Evolutionary conservation across 169 alveolate species (phyloP), one percentile per base, ranked within the genome.

Genomic region (Babesia bigemina): DNA sequence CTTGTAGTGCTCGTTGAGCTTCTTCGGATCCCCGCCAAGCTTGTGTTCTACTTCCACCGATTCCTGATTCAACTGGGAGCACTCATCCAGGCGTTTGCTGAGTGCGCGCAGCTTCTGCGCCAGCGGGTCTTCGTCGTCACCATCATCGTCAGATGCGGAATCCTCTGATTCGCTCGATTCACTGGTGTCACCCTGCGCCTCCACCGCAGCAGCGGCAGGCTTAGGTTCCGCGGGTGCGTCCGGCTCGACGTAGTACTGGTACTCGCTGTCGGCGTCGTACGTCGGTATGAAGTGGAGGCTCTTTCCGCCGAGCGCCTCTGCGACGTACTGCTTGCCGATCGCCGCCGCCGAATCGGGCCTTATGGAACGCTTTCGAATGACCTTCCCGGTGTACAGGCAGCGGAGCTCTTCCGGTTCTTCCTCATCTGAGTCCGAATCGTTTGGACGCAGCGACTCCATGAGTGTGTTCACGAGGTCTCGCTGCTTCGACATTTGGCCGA

Each of bases 391-490:
- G 48, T 73, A 63, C 6, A 59, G 42, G 63, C 86, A 75, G 26
- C 75, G 62, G 22, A 58, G 12, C 66, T 36, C 63, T 0, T 22
- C 63, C 19, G 47, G 59, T 21, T 62, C 79, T 13, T 57, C 82
- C 14, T 73, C 88, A 52, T 44, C 78, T 24, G 58, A 14, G 21
- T 73, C 82, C 17, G 49, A 63, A 22, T 65, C 84, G 17, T 59
- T 57, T 16, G 56, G 74, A 13, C 65, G 78, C 56, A 63, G 55
- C 26, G 62, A 58, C 29, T 62, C 79, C 63, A 47, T 45, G 50
- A 55, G 42, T 59, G 70, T 74, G 66, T 84, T 88, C 63, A 85
- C 84, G 71, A 78, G 70, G 62, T 63, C 70, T 47, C 92, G 74
- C 72, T 82, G 88, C 62, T 76, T 55, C 63, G 81, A 57, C 67